These are phyloP conservation scores for Botrytis tulipae DNA, from an alignment of 2,329 filamentous ascomycete genomes.

Conservation along the genomic window DNA sequence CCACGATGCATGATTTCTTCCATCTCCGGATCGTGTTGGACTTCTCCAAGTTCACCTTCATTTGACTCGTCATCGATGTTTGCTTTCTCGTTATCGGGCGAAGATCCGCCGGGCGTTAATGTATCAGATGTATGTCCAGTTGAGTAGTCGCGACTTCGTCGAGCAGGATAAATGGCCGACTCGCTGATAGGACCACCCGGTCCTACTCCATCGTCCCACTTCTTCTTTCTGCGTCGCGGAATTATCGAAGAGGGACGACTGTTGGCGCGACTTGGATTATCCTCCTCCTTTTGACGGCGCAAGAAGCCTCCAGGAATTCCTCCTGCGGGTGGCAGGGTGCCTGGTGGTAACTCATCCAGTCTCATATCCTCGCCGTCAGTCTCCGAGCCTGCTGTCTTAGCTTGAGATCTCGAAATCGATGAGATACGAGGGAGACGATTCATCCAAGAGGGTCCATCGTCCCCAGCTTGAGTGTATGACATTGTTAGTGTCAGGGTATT, in stretches of 20 bases:
- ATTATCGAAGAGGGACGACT: slow-evolving; percentile 61
- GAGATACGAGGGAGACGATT: slow-evolving; percentile 76
- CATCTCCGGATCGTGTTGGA: slow-evolving; percentile 40
- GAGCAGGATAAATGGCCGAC: slow-evolving; percentile 78
- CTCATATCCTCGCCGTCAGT: slow-evolving; percentile 66
- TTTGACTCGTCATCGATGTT: slow-evolving; percentile 39
- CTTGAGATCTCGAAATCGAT: slow-evolving; percentile 72
- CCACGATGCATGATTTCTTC: slow-evolving; percentile 37
- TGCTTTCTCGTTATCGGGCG: slow-evolving; percentile 31
- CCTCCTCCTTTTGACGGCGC: slow-evolving; percentile 78
- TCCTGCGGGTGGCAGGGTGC: slow-evolving; percentile 69
- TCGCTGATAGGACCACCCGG: slow-evolving; percentile 86
- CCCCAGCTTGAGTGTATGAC: slow-evolving; percentile 88
- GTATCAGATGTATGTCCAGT: slow-evolving; percentile 36
- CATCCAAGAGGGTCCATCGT: slow-evolving; percentile 93
- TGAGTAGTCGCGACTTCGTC: slow-evolving; percentile 29
- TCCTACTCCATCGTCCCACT: slow-evolving; percentile 68
- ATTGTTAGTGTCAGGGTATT: slow-evolving; percentile 94
- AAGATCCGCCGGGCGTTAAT: slow-evolving; percentile 35
- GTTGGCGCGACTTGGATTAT: slow-evolving; percentile 50
- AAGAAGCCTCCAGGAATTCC: slow-evolving; percentile 75
- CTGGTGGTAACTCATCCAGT: slow-evolving; percentile 60
- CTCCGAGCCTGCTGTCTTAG: slow-evolving; percentile 77
- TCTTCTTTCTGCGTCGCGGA: slow-evolving; percentile 62
- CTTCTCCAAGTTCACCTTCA: slow-evolving; percentile 36